A percentile compares a stretch with the other conserved stretches of the same genome.
phyloP scores from a whole-genome alignment of 441 rosid genomes.

The Pelargonium myrrhifolium region DNA sequence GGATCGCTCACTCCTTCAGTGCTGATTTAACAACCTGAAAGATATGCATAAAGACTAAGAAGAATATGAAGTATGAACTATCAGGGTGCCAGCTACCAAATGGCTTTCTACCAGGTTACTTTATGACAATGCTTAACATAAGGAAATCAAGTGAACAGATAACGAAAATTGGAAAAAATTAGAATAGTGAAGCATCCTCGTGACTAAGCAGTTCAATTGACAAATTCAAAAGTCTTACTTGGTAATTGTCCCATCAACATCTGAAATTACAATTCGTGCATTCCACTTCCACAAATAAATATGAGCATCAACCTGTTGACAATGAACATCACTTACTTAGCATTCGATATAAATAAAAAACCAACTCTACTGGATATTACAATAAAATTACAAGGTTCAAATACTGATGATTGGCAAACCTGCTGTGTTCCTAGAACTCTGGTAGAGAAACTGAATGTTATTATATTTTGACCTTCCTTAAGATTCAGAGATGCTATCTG shows the following conservation, averaged over 20 bases:
- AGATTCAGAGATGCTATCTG: slow-evolving; percentile 79
- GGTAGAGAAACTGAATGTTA: slow-evolving; percentile 83
- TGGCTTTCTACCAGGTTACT: no score
- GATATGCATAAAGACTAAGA: neutral
- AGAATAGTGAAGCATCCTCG: neutral
- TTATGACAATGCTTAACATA: no score
- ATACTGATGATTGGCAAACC: slow-evolving; percentile 36
- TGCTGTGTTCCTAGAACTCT: slow-evolving; percentile 82
- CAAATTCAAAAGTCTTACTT: slow-evolving; percentile 36
- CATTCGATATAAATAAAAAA: slow-evolving; percentile 12
- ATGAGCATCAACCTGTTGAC: slow-evolving; percentile 73
- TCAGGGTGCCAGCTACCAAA: neutral
- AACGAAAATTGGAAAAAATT: neutral
- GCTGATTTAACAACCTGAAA: neutral
- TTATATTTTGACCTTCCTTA: slow-evolving; percentile 77
- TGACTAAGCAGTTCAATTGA: neutral
- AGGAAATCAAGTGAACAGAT: neutral
- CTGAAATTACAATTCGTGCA: slow-evolving; percentile 76
- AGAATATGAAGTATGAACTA: neutral
- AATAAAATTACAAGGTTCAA: slow-evolving; percentile 4
- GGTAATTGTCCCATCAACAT: slow-evolving; percentile 93
- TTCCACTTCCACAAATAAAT: slow-evolving; percentile 90
- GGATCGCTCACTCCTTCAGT: neutral
- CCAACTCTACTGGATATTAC: neutral
- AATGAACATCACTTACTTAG: slow-evolving; percentile 13